Percentiles rank a stretch among this genome's conserved stretches.
Evolutionary conservation across 768 basidiomycete species (phyloP).

Genomic region (Lentinula guzmanii): DNA sequence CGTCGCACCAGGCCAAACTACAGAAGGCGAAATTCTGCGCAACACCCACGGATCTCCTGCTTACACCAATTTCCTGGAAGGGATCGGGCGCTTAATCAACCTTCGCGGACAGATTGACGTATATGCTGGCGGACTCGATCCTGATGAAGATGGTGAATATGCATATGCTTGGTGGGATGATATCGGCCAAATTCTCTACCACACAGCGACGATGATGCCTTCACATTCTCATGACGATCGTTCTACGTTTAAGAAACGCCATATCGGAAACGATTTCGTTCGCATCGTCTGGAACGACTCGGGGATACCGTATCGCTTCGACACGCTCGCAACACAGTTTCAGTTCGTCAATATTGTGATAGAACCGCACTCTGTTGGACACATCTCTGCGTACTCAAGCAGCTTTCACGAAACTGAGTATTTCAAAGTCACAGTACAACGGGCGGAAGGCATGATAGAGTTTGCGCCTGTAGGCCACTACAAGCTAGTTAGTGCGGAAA

Average conservation of each 20-base stretch:
- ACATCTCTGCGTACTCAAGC: constrained; percentile 81
- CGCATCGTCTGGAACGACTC: constrained; percentile 98
- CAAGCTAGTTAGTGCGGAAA: constrained; percentile 88
- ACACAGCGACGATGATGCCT: constrained; percentile 98
- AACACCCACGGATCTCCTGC: constrained; percentile 93
- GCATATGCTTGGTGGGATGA: constrained; percentile 99
- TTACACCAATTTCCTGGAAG: constrained; percentile 89
- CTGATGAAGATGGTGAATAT: constrained; percentile 91
- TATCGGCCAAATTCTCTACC: constrained; percentile 90
- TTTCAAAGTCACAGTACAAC: constrained; percentile 91
- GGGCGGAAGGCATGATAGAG: constrained; percentile 86
- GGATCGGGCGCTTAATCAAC: constrained; percentile 83
- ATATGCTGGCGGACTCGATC: constrained; percentile 87
- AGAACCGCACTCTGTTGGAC: constrained; percentile 84
- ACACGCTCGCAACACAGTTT: constrained; percentile 89
- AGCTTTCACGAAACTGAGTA: constrained; percentile 88
- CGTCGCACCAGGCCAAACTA: constrained; percentile 84
- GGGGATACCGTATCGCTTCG: constrained; percentile 81
- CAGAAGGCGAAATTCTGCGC: constrained; percentile 79
- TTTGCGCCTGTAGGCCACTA: constrained; percentile 90
- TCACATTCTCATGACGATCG: constrained; percentile 55
- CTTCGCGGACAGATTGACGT: constrained; percentile 88
- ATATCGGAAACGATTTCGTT: constrained; percentile 96
- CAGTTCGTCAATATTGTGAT: constrained; percentile 98
- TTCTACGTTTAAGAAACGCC: constrained; percentile 83